Base-by-base conservation (phyloP, 805 yeast genomes). In the Saccharomycopsis synnaedendra region DNA sequence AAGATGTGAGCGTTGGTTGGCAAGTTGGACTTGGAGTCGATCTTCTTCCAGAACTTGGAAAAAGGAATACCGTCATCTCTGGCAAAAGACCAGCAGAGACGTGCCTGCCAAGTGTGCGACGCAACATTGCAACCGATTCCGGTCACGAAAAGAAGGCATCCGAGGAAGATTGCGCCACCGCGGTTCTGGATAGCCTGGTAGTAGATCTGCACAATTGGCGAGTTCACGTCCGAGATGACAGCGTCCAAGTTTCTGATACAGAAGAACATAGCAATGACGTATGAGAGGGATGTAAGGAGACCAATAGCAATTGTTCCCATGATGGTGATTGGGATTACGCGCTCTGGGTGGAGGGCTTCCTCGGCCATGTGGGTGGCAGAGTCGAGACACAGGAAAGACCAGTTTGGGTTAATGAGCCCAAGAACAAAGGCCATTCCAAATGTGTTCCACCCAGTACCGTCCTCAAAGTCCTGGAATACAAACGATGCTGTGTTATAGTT, bases 311-410 rank as follows among this genome's bases (percentile, higher is more conserved):
- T 81, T 3, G 85, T 77, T 4, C 79, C 71, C 58, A 78, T 65
- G 53, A 80, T 78, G 2, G 82, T 78, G 44, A 70, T 70, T 27
- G 86, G 85, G 47, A 79, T 76, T 52, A 74, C 70, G 44, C 72
- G 67, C 56, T 74, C 74, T 4, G 87, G 85, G 31, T 71, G 66
- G 37, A 70, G 64, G 36, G 71, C 71, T 57, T 81, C 87, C 58
- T 82, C 88, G 28, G 82, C 78, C 72, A 82, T 69, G 56, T 81
- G 87, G 3, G 85, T 78, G 3, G 85, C 85, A 49, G 79, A 75
- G 57, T 81, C 88, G 44, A 79, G 67, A 54, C 86, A 80, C 31
- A 78, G 70, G 64, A 79, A 80, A 6, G 81, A 75, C 84, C 84
- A 81, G 48, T 77, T 74, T 4, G 85, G 83, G 58, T 80, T 80